A percentile compares a stretch with the other conserved stretches of the same genome.
These are phyloP conservation scores for Epichloe scottii DNA, from an alignment of 2,329 filamentous ascomycete genomes.

Conservation along the genomic window DNA sequence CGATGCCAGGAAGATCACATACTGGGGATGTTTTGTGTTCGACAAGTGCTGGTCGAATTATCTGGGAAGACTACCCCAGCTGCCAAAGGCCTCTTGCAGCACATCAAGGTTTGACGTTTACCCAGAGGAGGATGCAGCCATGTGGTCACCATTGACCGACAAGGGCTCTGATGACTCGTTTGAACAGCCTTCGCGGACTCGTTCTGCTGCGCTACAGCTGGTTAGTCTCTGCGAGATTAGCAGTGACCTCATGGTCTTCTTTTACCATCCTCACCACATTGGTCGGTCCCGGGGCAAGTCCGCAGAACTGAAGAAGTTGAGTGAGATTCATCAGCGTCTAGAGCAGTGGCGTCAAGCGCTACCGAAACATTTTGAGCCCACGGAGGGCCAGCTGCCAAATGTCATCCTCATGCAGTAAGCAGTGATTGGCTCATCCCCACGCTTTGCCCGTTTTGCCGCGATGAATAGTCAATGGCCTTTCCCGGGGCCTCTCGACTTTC, in stretches of 20 bases:
- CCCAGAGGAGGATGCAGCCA: conserved; percentile 71
- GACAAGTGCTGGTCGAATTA: conserved; percentile 99
- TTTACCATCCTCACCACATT: conserved; percentile 71
- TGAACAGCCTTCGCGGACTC: conserved; percentile 69
- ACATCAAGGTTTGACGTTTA: conserved; percentile 87
- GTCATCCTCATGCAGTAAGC: conserved; percentile 72
- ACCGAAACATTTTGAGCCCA: conserved; percentile 77
- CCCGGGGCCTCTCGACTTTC: background rate
- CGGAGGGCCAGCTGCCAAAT: conserved; percentile 78
- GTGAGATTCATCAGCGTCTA: conserved; percentile 77
- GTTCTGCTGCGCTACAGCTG: conserved; percentile 71
- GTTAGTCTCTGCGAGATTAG: conserved; percentile 84
- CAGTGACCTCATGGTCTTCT: conserved; percentile 75
- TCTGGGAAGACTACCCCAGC: conserved; percentile 76
- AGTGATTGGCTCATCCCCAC: conserved; percentile 11
- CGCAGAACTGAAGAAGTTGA: conserved; percentile 80
- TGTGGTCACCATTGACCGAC: conserved; percentile 85
- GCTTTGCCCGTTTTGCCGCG: no score
- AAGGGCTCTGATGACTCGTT: conserved; percentile 59
- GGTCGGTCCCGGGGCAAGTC: conserved; percentile 58
- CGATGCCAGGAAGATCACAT: conserved; percentile 81
- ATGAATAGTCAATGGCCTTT: no score
- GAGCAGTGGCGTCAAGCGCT: conserved; percentile 81
- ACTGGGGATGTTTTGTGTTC: conserved; percentile 97
- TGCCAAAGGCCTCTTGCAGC: conserved; percentile 67